Evolutionary conservation across 768 basidiomycete genomes (phyloP), one percentile per base, ranked within the genome.

Genomic region (Boletus tomentosulus): DNA sequence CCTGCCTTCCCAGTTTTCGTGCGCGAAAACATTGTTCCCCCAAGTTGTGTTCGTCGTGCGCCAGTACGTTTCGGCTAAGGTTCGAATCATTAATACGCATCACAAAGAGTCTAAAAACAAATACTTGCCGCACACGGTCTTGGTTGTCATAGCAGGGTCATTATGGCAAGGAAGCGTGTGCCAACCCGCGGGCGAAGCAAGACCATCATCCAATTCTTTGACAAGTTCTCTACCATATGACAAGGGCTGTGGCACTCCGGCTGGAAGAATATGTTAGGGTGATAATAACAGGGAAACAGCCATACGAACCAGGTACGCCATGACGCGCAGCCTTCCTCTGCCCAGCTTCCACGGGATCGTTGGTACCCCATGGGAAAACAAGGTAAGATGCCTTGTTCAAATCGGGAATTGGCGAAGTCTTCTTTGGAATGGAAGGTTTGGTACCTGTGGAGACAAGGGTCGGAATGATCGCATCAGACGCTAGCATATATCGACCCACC

Each of bases 11-110:
- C 88, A 92, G 69, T 95, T 91, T 80, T 98, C 96, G 60, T 98
- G 96, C 1, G 94, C 90, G 61, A 94, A 92, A 55, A 92, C 87
- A 58, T 93, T 93, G 76, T 93, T 92, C 51, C 90, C 92, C 79
- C 82, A 87, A 0, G 92, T 97, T 1, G 86, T 90, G 19, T 87
- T 85, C 33, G 84, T 87, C 66, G 87, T 88, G 51, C 76, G 74
- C 71, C 74, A 84, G 57, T 76, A 74, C 10, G 70, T 64, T 52
- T 63, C 48, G 48, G 48, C 54, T 64, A 38, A 68, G 16, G 56
- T 60, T 24, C 31, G 11, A n/a, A 24, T 58, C 39, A 56, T 16
- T 51, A 34, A 2, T 9, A 27, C 3, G 12, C 35, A 33, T 6
- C 31, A 24, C 3, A 1, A 24, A 15, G 2, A 9, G 2, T 33